phyloP scores from a whole-genome alignment of 2,329 filamentous ascomycete species.

The Hirsutella thompsonii region DNA sequence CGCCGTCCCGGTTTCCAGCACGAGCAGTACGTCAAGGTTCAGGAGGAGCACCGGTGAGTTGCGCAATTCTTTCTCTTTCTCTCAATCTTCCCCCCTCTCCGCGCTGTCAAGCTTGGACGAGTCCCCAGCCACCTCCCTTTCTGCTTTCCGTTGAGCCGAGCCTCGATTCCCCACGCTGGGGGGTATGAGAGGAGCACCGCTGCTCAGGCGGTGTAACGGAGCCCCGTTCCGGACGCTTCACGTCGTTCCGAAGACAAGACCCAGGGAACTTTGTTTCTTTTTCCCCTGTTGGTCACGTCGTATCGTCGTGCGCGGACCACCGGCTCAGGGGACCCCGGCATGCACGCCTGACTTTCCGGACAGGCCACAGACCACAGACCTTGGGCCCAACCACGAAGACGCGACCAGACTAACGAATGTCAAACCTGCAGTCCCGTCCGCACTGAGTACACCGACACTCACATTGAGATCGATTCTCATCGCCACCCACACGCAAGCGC shows the following conservation, averaged over 20 bases:
- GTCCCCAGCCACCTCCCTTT: no score
- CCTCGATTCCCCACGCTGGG: neutral
- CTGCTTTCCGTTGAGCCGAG: neutral
- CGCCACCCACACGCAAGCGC: constrained; percentile 33
- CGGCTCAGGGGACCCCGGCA: constrained; percentile 9
- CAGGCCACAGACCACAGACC: neutral
- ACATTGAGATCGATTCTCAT: constrained; percentile 50
- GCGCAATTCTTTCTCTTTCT: constrained; percentile 7
- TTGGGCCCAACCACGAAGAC: constrained; percentile 1
- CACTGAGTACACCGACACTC: constrained; percentile 45
- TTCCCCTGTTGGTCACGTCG: constrained; percentile 4
- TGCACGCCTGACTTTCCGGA: neutral
- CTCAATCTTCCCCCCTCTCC: constrained; percentile 2
- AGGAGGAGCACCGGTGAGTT: constrained; percentile 41
- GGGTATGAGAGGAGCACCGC: neutral
- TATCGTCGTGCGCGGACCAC: constrained; percentile 4
- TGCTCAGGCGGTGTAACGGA: constrained; percentile 1
- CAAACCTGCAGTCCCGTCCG: constrained; percentile 18
- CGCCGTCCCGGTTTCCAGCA: constrained; percentile 56
- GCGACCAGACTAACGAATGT: constrained; percentile 13
- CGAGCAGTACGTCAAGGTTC: constrained; percentile 28
- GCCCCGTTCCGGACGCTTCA: neutral
- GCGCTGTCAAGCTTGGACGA: neutral
- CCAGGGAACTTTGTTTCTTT: neutral
- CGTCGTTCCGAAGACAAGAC: neutral